Evolutionary conservation across 257 asterid genomes (phyloP).

Genomic region (Paraleonurus japonicus): DNA sequence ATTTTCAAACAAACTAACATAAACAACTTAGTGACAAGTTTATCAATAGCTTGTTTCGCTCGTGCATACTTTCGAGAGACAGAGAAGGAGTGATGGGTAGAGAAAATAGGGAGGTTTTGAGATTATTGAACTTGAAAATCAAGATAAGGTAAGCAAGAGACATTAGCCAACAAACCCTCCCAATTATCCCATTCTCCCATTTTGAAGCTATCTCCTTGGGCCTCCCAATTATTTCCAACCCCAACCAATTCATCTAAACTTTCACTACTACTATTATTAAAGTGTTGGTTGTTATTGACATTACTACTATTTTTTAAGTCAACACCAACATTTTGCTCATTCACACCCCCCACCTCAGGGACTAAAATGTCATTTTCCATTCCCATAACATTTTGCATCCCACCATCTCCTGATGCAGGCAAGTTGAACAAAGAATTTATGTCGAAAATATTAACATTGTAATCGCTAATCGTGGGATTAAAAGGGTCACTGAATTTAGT

Average conservation of each 20-base stretch:
- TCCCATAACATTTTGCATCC: conserved; percentile 33
- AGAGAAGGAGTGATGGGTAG: too few species aligned
- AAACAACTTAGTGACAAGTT: too few species aligned
- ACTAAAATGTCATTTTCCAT: conserved; percentile 61
- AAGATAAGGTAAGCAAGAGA: conserved; percentile 79
- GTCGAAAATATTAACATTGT: conserved; percentile 26
- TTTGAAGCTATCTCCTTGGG: conserved; percentile 50
- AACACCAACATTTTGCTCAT: conserved; percentile 17
- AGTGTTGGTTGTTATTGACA: background rate
- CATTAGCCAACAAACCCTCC: conserved; percentile 98
- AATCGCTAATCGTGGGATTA: conserved; percentile 12
- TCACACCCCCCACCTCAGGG: conserved; percentile 54
- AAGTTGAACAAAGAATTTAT: conserved; percentile 18
- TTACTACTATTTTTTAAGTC: conserved; percentile 28
- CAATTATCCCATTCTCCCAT: conserved; percentile 79
- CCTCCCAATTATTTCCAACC: conserved; percentile 68
- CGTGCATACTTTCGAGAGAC: too few species aligned
- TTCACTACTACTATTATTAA: conserved; percentile 21
- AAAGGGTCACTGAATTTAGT: conserved; percentile 45
- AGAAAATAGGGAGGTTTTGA: background rate
- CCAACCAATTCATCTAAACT: conserved; percentile 59
- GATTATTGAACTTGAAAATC: conserved; percentile 65
- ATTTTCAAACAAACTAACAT: too few species aligned
- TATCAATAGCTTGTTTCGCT: too few species aligned
- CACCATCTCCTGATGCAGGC: background rate